These are phyloP conservation scores for Starmerella bombi DNA, from an alignment of 805 yeast genomes.

Conservation along the genomic window DNA sequence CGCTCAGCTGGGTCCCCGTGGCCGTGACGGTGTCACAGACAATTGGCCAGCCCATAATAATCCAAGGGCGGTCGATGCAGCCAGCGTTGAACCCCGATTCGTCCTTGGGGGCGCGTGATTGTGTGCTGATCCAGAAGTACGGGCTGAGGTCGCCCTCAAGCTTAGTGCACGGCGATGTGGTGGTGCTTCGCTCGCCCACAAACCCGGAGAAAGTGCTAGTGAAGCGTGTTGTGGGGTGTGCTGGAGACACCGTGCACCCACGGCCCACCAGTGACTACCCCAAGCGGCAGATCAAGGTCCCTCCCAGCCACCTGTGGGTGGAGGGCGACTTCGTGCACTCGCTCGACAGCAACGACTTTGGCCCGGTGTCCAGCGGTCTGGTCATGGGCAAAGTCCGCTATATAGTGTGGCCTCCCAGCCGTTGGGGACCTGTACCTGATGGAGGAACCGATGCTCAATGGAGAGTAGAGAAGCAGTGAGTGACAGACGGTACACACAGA, in stretches of 20 bases:
- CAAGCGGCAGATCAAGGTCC: conserved; percentile 44
- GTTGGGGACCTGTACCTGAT: conserved; percentile 38
- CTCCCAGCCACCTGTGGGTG: conserved; percentile 79
- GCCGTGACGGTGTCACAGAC: conserved; percentile 53
- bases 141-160: conserved; percentile 37
- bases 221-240: conserved; percentile 64
- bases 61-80: conserved; percentile 75
- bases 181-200: conserved; percentile 66
- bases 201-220: conserved; percentile 65
- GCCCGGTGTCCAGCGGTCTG: conserved; percentile 73
- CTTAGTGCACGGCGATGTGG: conserved; percentile 52
- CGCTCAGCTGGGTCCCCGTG: conserved; percentile 71
- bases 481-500: no score
- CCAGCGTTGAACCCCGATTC: conserved; percentile 70
- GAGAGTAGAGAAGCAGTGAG: neutral
- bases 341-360: conserved; percentile 74
- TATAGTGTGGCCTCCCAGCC: conserved; percentile 56
- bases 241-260: conserved; percentile 55
- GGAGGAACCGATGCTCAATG: conserved; percentile 31
- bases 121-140: conserved; percentile 56
- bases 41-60: conserved; percentile 56
- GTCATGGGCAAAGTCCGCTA: conserved; percentile 61
- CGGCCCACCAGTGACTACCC: conserved; percentile 40
- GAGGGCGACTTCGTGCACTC: conserved; percentile 81
- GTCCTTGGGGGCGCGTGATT: conserved; percentile 29